Conservation (phyloP, 1,139 yeast genomes). For the Candida pseudocylindracea region DNA sequence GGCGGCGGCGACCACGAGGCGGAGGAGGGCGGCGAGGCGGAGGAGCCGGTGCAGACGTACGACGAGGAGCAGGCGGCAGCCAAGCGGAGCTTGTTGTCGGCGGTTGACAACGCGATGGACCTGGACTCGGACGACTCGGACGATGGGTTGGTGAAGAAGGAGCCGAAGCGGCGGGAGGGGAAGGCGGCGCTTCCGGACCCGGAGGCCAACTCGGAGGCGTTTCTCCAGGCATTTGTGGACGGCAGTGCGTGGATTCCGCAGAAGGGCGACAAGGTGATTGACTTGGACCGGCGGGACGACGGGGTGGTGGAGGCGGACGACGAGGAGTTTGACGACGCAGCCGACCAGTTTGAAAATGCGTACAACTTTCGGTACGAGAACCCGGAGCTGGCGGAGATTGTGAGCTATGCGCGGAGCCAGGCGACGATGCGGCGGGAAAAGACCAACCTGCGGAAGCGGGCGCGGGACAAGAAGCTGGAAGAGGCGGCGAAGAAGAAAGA, state of each 20-base stretch:
- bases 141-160: slow-evolving; percentile 28
- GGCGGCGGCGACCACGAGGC: slow-evolving; percentile 33
- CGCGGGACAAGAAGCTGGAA: slow-evolving; percentile 51
- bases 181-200: slow-evolving; percentile 33
- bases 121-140: slow-evolving; percentile 21
- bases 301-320: slow-evolving; percentile 26
- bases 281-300: slow-evolving; percentile 32
- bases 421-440: slow-evolving; percentile 76
- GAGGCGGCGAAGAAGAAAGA: slow-evolving; percentile 26
- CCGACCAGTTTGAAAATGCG: slow-evolving; percentile 75
- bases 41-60: slow-evolving; percentile 51
- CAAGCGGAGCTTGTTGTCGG: slow-evolving; percentile 23
- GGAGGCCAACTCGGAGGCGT: slow-evolving; percentile 34
- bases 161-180: slow-evolving; percentile 10
- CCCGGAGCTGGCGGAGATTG: slow-evolving; percentile 73
- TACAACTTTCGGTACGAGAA: slow-evolving; percentile 93
- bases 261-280: slow-evolving; percentile 25
- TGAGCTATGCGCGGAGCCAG: slow-evolving; percentile 91
- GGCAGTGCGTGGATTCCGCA: slow-evolving; percentile 81
- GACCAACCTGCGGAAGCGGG: slow-evolving; percentile 54
- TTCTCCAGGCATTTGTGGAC: slow-evolving; percentile 48
- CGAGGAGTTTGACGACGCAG: slow-evolving; percentile 81
- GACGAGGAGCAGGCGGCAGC: slow-evolving; percentile 28
- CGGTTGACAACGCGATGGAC: slow-evolving; percentile 46
- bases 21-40: slow-evolving; percentile 37